Base-by-base conservation (phyloP, 2,329 filamentous ascomycete species). In the Fusarium drepaniforme region DNA sequence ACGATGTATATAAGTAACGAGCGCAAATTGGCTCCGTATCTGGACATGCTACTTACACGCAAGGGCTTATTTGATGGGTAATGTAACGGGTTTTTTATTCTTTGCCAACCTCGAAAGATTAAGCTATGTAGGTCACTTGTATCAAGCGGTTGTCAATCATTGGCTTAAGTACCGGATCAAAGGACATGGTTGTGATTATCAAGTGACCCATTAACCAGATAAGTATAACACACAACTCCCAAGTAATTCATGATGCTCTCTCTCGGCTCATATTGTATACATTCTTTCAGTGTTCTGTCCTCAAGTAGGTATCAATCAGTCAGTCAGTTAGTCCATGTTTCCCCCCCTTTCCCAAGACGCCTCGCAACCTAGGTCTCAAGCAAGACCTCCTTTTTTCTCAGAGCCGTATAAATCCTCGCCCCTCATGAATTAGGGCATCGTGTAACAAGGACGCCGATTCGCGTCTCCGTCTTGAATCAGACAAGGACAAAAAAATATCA, bases 261-360 rank as follows among this genome's bases (percentile, higher is more conserved):
- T 21, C 49, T 56, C 28, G 25, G 25, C 25, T 53, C 49, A 30
- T 46, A 44, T 53, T 56, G 28, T 56, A 56, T 33, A 21, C 37
- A 44, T 63, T 59, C 44, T 56, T 59, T 61, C 23, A 30, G 40
- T 7, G 33, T 37, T 63, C 61, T 49, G 61, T 18, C 49, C 18
- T 53, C 16, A 53, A 21, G 65, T 30, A 72, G 62, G 59, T 71
- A 72, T 72, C 28, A 56, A 56, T 33, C 49, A 51, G 16, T 51
- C 44, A 49, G 44, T 49, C 23, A 49, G 44, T 49, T 18, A 28
- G 44, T 49, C 49, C 62, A 66, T 71, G 63, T 57, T 65, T 63
- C 37, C 63, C 56, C 46, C 28, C 28, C 33, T 35, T 33, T 56
- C 38, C 74, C 67, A n/a, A 57, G 64, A 77, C 76, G 76, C 77